A percentile compares a stretch with the other conserved stretches of the same genome.
Evolutionary conservation across 129 eudicot species (phyloP).

Genomic region (Calendula officinalis): DNA sequence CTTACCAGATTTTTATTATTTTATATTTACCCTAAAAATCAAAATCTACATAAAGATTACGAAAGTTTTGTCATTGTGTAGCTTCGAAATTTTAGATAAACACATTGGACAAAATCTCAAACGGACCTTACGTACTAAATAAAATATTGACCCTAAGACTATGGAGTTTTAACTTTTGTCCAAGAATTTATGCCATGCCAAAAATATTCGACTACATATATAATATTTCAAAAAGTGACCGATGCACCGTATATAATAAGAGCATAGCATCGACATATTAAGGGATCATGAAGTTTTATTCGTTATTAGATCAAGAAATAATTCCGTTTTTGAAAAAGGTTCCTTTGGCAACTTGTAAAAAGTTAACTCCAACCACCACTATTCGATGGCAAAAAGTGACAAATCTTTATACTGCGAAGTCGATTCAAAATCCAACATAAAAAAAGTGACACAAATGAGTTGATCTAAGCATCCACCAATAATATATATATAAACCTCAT

Average conservation of each 20-base stretch:
- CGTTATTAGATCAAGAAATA: constrained; percentile 24
- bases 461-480: constrained; percentile 36
- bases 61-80: not conserved
- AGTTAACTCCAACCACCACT: constrained; percentile 19
- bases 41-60: constrained; percentile 5
- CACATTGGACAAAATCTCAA: no score
- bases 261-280: constrained; percentile 11
- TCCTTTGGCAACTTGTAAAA: constrained; percentile 32
- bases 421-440: constrained; percentile 37
- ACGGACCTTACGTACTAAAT: not conserved
- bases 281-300: constrained; percentile 1
- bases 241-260: not conserved
- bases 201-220: constrained; percentile 18
- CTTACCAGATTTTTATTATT: no score
- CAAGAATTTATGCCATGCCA: not conserved
- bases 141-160: no score
- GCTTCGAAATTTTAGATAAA: not conserved
- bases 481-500: constrained; percentile 25
- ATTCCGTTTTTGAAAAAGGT: constrained; percentile 22
- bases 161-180: no score
- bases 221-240: not conserved
- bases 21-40: not conserved
- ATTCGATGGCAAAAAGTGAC: constrained; percentile 31
- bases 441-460: constrained; percentile 15
- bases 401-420: constrained; percentile 31